Base-by-base conservation (phyloP, 2,329 filamentous ascomycete genomes). In the Diaporthe eres region DNA sequence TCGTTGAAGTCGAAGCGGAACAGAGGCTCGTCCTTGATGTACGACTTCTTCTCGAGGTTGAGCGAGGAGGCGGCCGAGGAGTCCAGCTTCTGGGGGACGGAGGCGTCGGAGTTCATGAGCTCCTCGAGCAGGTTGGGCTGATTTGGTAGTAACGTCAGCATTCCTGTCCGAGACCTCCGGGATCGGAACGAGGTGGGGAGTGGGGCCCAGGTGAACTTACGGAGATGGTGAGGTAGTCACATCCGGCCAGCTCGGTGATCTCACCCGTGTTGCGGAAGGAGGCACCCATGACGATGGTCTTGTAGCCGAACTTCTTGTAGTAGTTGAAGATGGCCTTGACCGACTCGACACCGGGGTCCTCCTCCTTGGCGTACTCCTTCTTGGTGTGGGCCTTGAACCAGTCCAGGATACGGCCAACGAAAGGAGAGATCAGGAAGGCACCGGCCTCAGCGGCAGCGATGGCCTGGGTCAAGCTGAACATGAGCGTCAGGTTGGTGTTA, bases 1-100 rank as follows among this genome's bases (percentile, higher is more conserved):
- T 99, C 97, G 91, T 99, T 99, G 93, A 99, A 98, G 88, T 96
- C 94, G 90, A 98, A 99, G 86, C 97, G 95, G 96, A 98, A 99
- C 68, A 87, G 83, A 72, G 95, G 82, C 92, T 99, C 97, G 87
- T 97, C 90, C 84, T 93, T 92, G 87, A 99, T 93, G 92, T 98
- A 99, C 75, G 88, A 89, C 90, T 94, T 94, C 94, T 95, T 98
- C 89, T 94, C 88, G 80, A 99, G 91, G 87, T 97, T 87, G 79
- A 97, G 91, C 75, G 87, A 85, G 80, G 86, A 77, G 77, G 96
- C 95, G 75, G 85, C 83, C 65, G 90, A 84, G 71, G 95, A 88
- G 82, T 96, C 91, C 78, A 99, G 94, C 93, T 98, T 99, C 93
- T 98, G 92, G 85, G 96, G 95, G 68, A 99, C 95, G 28, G 90